phyloP scores from a whole-genome alignment of 306 rosid genomes.

The Cucurbita ficifolia region DNA sequence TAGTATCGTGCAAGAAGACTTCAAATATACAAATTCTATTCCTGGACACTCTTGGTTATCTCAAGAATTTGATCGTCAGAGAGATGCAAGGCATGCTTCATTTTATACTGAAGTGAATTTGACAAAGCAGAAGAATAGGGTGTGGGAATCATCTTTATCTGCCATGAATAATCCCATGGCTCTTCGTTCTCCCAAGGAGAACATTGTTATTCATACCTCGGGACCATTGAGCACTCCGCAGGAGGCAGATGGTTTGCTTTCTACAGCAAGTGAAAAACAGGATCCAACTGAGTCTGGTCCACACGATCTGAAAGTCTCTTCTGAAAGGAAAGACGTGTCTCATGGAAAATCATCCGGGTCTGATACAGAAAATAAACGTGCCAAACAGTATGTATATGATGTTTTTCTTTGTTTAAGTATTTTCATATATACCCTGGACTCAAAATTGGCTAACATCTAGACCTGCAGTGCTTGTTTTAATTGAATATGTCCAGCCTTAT shows the following conservation, averaged over 20 bases:
- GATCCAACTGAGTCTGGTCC: slow-evolving; percentile 42
- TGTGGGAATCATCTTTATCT: slow-evolving; percentile 62
- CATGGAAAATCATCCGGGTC: slow-evolving; percentile 46
- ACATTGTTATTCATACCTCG: slow-evolving; percentile 39
- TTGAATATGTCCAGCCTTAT: neutral
- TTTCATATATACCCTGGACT: neutral
- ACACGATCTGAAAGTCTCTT: slow-evolving; percentile 41
- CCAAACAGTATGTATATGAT: slow-evolving; percentile 69
- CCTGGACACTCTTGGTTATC: slow-evolving; percentile 49
- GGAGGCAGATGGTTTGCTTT: slow-evolving; percentile 51
- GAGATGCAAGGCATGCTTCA: slow-evolving; percentile 56
- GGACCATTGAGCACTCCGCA: slow-evolving; percentile 41
- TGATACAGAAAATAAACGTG: slow-evolving; percentile 85
- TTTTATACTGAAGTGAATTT: slow-evolving; percentile 39
- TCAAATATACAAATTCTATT: slow-evolving; percentile 35
- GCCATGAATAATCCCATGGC: slow-evolving; percentile 25
- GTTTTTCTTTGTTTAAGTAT: slow-evolving; percentile 9
- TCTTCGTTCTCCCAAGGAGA: slow-evolving; percentile 45
- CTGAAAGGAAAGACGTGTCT: slow-evolving; percentile 57
- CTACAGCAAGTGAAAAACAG: slow-evolving; percentile 35
- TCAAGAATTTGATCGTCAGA: slow-evolving; percentile 65
- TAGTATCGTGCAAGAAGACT: slow-evolving; percentile 46
- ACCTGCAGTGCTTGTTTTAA: neutral
- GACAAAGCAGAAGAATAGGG: slow-evolving; percentile 52
- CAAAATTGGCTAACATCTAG: neutral